phyloP scores from a whole-genome alignment of 768 basidiomycete genomes.

The Collybia sordida region DNA sequence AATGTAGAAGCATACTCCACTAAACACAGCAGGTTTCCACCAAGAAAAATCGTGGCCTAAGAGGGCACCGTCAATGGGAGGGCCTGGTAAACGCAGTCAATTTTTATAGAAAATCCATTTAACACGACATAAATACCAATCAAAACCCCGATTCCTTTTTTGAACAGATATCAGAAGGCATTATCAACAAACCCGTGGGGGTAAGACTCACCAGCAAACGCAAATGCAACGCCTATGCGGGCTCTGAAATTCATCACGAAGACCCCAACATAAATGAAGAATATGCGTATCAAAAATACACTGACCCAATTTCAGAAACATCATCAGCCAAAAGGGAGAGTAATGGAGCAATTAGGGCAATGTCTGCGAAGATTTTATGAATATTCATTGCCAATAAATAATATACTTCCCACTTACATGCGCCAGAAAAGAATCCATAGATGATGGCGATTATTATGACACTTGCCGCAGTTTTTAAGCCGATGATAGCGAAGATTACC shows the following conservation, averaged over 20 bases:
- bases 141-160: neutral
- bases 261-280: neutral
- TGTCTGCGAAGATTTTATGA: neutral
- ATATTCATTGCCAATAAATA: no score
- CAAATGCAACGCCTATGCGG: neutral
- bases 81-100: no score
- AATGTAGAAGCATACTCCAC: no score
- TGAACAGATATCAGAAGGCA: neutral
- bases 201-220: neutral
- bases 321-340: neutral
- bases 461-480: conserved; percentile 24
- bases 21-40: no score
- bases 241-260: neutral
- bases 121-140: neutral
- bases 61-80: no score
- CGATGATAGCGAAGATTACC: conserved; percentile 35
- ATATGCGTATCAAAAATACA: neutral
- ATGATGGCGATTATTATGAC: conserved; percentile 35
- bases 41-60: no score
- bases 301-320: neutral
- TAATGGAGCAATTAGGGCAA: conserved; percentile 1
- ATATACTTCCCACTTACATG: conserved; percentile 11
- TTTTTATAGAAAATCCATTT: no score
- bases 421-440: conserved; percentile 40
- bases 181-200: neutral